Base-by-base conservation (phyloP, 2,329 filamentous ascomycete species). In the Cercospora sp. region DNA sequence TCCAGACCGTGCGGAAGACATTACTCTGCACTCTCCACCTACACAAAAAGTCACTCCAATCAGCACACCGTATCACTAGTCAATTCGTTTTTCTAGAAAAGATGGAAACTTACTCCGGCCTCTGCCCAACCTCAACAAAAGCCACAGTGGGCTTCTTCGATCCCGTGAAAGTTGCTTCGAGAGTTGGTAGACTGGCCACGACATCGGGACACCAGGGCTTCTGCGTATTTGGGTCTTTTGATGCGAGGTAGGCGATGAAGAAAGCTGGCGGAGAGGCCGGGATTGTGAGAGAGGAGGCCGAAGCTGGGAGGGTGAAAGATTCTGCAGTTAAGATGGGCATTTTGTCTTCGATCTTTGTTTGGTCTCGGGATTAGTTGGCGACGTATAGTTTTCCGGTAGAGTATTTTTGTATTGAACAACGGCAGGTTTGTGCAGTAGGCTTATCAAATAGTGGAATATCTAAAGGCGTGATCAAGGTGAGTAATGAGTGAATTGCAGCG, bases 1-100 rank as follows among this genome's bases (percentile, higher is more conserved):
- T 58, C 93, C 94, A 12, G 84, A 99, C 65, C 82, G 87, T 26
- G 90, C 93, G 67, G 94, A 91, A 0, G 95, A 99, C 80, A 90
- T 93, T 77, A 85, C 98, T 53, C 90, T 96, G 61, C 86, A 70
- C 68, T 60, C 58, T 71, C 71, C 71, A 73, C 55, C 71, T 72
- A 5, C 55, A 13, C 2, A 18, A 5, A 21, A 8, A 1, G 12
- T 18, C 28, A 21, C 5, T 16, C 12, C 2, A 58, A 28, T 58
- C n/a, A 58, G 49, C 24, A 9, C 12, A 26, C 9, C 18, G 5
- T 2, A 4, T 13, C 9, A 10, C 8, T 28, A 49, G 18, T 12
- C 4, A 24, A 13, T 12, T 21, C 18, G 18, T 21, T 21, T 21
- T 21, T 21, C 18, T 21, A 21, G 18, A 21, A 21, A 21, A 21